These are phyloP conservation scores for Penicillium capsulatum DNA, from an alignment of 2,329 filamentous ascomycete genomes.

Conservation along the genomic window DNA sequence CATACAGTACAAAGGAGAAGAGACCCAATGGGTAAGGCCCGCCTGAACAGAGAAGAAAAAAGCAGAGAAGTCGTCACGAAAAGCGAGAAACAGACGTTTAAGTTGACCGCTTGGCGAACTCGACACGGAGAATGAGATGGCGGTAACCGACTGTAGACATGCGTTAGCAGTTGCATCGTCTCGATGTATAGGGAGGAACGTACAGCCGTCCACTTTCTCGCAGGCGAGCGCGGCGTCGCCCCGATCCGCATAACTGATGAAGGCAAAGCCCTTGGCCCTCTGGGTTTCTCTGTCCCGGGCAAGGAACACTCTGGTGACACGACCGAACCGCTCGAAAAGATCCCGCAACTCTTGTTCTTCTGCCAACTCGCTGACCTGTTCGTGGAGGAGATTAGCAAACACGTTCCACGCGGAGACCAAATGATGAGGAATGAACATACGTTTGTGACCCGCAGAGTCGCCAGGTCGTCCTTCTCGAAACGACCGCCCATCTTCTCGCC, in stretches of 20 bases:
- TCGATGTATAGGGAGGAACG: slow-evolving; percentile 30
- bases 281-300: slow-evolving; percentile 97
- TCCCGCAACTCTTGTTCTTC: slow-evolving; percentile 93
- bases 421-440: slow-evolving; percentile 53
- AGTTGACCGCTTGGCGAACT: slow-evolving; percentile 49
- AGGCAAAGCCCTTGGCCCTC: slow-evolving; percentile 95
- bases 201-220: slow-evolving; percentile 95
- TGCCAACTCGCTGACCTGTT: slow-evolving; percentile 88
- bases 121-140: slow-evolving; percentile 51
- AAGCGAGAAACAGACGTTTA: slow-evolving; percentile 28
- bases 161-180: slow-evolving; percentile 26
- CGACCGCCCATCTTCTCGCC: slow-evolving; percentile 89
- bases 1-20: slow-evolving; percentile 37
- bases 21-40: slow-evolving; percentile 28
- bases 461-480: slow-evolving; percentile 93
- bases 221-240: slow-evolving; percentile 86
- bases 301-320: slow-evolving; percentile 94
- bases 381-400: slow-evolving; percentile 9
- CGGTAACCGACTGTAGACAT: slow-evolving; percentile 46
- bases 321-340: slow-evolving; percentile 96
- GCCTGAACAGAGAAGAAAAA: slow-evolving; percentile 29
- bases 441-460: slow-evolving; percentile 95
- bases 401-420: slow-evolving; percentile 8
- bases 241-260: slow-evolving; percentile 93
- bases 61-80: slow-evolving; percentile 30